Base-by-base conservation (phyloP, 2,329 filamentous ascomycete genomes). In the Pseudopyrenochaeta lycopersici region DNA sequence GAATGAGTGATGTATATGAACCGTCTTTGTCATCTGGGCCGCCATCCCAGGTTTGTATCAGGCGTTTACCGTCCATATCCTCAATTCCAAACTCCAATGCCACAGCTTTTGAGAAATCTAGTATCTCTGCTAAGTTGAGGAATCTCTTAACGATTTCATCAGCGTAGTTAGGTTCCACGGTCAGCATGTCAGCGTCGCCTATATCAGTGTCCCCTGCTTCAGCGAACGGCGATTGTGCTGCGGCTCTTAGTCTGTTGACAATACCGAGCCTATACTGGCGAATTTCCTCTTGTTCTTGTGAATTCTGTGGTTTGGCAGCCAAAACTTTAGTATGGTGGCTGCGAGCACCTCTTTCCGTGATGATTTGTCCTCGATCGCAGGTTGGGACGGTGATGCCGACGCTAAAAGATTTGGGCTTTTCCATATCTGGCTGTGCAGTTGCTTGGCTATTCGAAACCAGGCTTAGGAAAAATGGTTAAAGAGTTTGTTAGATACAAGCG, bases 291-390 rank as follows among this genome's bases (percentile, higher is more conserved):
- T 17, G 23, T 18, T 9, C 29, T n/a, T n/a, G n/a, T n/a, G n/a
- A n/a, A 7, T 46, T 39, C 15, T 49, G 10, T 38, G 21, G 31
- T 20, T 17, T 41, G 9, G 21, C 12, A 29, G 45, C 23, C 9
- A 52, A 20, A 7, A 49, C 7, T 14, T 38, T 30, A 12, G 41
- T 48, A 20, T 41, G 15, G 1, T 21, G 31, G 18, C 30, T 35
- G 18, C 45, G 49, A 18, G 40, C 49, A 29, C 49, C 20, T 47
- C 49, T 42, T 9, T 53, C 45, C 11, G 46, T 53, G 15, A 53
- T 32, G 15, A 43, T 31, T 3, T n/a, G 41, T 3, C 31, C 45
- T 1, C 17, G 5, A 18, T 49, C 30, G 1, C 15, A 23, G 6
- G 35, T 11, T 2, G 31, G 36, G 20, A 49, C 20, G 5, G 49